Evolutionary conservation across 2,329 filamentous ascomycete genomes (phyloP).

Genomic region (Alternaria panax): DNA sequence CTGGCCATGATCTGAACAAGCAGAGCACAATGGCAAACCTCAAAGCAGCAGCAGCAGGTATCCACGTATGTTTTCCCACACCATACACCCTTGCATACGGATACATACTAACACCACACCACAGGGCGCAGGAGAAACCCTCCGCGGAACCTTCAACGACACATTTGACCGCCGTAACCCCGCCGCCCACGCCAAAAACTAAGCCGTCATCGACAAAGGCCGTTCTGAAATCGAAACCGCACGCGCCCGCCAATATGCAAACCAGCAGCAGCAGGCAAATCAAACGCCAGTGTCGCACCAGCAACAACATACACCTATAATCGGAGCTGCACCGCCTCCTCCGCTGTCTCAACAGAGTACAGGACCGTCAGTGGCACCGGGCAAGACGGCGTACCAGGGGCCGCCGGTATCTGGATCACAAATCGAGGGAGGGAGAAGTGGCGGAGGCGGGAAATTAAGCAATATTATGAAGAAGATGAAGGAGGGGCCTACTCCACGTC

Average conservation of each 20-base stretch:
- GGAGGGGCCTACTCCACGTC: constrained; percentile 31
- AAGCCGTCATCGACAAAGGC: constrained; percentile 42
- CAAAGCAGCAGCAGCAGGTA: constrained; percentile 45
- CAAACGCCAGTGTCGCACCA: constrained; percentile 7
- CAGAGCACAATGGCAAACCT: constrained; percentile 44
- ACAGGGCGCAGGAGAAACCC: constrained; percentile 47
- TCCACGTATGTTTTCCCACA: constrained; percentile 39
- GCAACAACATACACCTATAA: constrained; percentile 1
- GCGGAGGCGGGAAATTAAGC: constrained; percentile 37
- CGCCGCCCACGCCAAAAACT: constrained; percentile 42
- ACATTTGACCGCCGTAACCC: constrained; percentile 43
- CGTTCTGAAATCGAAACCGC: constrained; percentile 43
- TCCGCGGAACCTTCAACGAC: constrained; percentile 46
- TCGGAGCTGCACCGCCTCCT: not conserved
- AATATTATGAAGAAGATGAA: constrained; percentile 47
- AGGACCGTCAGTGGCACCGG: constrained; percentile 7
- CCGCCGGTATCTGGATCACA: constrained; percentile 36
- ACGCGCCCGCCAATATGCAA: constrained; percentile 13
- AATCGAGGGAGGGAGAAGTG: constrained; percentile 26
- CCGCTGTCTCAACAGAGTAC: not conserved
- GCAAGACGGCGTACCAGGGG: constrained; percentile 24
- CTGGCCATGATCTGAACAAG: constrained; percentile 35
- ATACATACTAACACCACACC: constrained; percentile 6
- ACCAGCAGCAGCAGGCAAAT: constrained; percentile 9
- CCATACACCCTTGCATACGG: not conserved